Base-by-base conservation (phyloP, 371 early-diverging fungal species). In the Batkoa obscura region DNA sequence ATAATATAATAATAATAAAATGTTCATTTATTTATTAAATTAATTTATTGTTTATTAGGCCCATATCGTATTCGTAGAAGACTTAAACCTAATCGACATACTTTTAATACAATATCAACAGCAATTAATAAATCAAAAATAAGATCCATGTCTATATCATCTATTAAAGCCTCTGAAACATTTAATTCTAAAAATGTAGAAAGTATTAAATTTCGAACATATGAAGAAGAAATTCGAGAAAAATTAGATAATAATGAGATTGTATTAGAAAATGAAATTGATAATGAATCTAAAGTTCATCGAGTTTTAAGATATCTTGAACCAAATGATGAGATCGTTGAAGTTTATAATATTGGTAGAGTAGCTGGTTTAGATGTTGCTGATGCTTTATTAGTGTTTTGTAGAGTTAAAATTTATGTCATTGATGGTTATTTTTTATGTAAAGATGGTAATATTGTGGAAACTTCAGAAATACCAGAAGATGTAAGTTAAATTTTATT, bases 401-500 rank as follows among this genome's bases (percentile, higher is more conserved):
- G 85, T 63, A 80, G 80, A 45, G 68, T 79, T 47, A 79, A 83
- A 57, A 72, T 86, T 50, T 85, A 85, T 51, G 59, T 86, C 35
- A 75, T 86, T 41, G 83, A 86, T 60, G 80, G 81, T 60, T 86
- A 81, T 60, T 80, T 83, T 60, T 77, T 78, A 48, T 66, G 75
- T 17, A 51, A 59, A 34, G 82, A 84, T 56, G 83, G 81, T 4
- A 84, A 86, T 60, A 75, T 84, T 0, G 83, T 83, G 8, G 85
- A 84, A 51, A 78, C 83, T 41, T 78, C 78, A 65, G 76, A 81
- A 59, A 82, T 82, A 1, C 78, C 81, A 0, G 68, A 67, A 41
- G 72, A 71, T 38, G 72, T 72, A 36, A 9, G 12, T 30, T 38
- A 0, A 67, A 70, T 0, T 74, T 74, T 48, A 81, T 81, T 50